These are phyloP conservation scores for Solanum gracilifrons DNA, from an alignment of 257 asterid species.

Conservation along the genomic window DNA sequence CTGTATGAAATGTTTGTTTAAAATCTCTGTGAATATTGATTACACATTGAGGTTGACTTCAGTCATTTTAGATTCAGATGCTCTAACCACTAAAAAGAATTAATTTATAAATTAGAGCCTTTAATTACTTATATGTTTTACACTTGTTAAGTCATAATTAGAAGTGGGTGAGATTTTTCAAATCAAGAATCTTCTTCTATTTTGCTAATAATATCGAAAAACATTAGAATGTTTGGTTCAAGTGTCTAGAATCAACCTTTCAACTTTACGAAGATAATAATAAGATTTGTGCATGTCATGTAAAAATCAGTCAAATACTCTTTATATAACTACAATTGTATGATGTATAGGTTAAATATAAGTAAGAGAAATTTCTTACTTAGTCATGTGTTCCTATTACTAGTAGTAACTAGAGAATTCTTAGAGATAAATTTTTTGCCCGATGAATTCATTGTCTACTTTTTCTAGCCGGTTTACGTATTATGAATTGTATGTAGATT, in stretches of 20 bases:
- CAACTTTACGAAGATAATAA: not conserved
- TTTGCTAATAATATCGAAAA: not conserved
- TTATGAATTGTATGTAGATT: no score
- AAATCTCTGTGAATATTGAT: not conserved
- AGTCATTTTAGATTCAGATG: not conserved
- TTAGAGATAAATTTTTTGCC: no score
- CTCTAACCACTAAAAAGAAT: not conserved
- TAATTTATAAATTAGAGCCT: not conserved
- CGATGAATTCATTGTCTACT: no score
- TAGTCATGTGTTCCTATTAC: no score
- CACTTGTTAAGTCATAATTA: not conserved
- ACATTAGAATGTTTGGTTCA: not conserved
- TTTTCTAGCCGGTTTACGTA: no score
- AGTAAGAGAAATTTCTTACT: no score
- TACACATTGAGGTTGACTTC: not conserved
- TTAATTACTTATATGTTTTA: not conserved
- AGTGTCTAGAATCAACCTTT: not conserved
- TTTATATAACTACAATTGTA: no score
- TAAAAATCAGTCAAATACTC: no score
- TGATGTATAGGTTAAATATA: no score
- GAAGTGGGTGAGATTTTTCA: not conserved
- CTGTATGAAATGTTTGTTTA: not conserved
- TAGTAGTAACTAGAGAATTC: no score
- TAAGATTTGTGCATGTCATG: rapidly evolving
- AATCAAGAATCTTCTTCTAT: not conserved